Evolutionary conservation across 73 alveolate species (phyloP).

Genomic region (Tetrahymena thermophila): DNA sequence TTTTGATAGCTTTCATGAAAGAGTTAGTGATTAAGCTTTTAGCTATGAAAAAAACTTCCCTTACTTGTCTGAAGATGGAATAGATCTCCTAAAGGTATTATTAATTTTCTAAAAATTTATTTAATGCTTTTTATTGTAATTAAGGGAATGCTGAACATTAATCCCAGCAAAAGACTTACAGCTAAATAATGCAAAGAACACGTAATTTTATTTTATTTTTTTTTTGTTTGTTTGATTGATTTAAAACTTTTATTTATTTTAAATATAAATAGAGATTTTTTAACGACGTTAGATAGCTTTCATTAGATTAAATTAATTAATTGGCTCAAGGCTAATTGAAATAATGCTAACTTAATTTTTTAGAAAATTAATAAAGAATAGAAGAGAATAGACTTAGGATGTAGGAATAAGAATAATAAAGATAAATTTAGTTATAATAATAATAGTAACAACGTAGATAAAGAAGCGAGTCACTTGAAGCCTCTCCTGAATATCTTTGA

Average conservation of each 20-base stretch:
- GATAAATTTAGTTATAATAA: too few relatives aligned
- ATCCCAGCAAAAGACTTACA: conserved; percentile 78
- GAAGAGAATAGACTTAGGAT: background rate
- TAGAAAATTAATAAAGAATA: background rate
- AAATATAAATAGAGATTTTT: background rate
- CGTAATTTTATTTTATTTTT: background rate
- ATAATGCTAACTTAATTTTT: background rate
- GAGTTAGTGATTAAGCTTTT: conserved; percentile 42
- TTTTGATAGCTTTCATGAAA: conserved; percentile 35
- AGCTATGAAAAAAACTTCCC: conserved; percentile 41
- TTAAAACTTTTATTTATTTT: background rate
- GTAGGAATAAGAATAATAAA: background rate
- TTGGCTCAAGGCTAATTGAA: background rate
- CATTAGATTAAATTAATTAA: background rate
- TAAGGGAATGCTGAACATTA: conserved; percentile 61
- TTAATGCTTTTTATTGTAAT: conserved; percentile 44
- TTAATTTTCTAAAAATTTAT: background rate
- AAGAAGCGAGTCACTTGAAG: too few relatives aligned
- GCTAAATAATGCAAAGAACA: conserved; percentile 81
- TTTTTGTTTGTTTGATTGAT: background rate
- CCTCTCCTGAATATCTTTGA: too few relatives aligned
- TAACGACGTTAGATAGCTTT: background rate
- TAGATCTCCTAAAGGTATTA: background rate
- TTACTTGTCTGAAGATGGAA: conserved; percentile 44
- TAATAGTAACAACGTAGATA: too few relatives aligned